These are phyloP conservation scores for Boletus speciosus DNA, from an alignment of 768 basidiomycete genomes.

Conservation along the genomic window DNA sequence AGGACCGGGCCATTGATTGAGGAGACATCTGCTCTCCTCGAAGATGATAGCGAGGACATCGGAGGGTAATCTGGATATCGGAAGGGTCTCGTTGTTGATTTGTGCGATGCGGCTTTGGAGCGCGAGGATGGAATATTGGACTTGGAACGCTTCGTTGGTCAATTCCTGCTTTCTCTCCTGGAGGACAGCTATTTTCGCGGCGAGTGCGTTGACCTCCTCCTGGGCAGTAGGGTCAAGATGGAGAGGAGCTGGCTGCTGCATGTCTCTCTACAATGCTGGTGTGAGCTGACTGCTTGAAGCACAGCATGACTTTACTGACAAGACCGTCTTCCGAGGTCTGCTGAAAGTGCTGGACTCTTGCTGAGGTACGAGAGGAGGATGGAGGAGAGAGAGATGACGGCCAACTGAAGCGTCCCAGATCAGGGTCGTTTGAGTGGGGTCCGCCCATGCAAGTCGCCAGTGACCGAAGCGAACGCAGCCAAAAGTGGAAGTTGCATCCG, in stretches of 20 bases:
- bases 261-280: conserved; percentile 15
- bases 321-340: conserved; percentile 20
- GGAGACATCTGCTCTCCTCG: conserved; percentile 29
- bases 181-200: conserved; percentile 17
- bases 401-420: neutral
- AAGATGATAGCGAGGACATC: conserved; percentile 34
- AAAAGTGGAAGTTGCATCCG: conserved; percentile 2
- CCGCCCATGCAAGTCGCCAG: neutral
- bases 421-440: neutral
- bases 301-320: conserved; percentile 21
- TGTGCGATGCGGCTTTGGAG: conserved; percentile 33
- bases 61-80: conserved; percentile 29
- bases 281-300: conserved; percentile 17
- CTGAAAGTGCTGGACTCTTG: neutral
- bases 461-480: conserved; percentile 5
- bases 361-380: neutral
- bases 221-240: conserved; percentile 22
- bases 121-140: conserved; percentile 26
- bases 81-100: conserved; percentile 30
- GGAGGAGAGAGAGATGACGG: neutral
- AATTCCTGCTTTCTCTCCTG: conserved; percentile 22
- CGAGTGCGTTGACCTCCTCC: conserved; percentile 25
- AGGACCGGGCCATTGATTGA: conserved; percentile 25
- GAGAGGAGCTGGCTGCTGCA: conserved; percentile 17
- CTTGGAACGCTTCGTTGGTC: conserved; percentile 22